phyloP scores from a whole-genome alignment of 1,284 basidiomycete species.

The Boletus mariae region DNA sequence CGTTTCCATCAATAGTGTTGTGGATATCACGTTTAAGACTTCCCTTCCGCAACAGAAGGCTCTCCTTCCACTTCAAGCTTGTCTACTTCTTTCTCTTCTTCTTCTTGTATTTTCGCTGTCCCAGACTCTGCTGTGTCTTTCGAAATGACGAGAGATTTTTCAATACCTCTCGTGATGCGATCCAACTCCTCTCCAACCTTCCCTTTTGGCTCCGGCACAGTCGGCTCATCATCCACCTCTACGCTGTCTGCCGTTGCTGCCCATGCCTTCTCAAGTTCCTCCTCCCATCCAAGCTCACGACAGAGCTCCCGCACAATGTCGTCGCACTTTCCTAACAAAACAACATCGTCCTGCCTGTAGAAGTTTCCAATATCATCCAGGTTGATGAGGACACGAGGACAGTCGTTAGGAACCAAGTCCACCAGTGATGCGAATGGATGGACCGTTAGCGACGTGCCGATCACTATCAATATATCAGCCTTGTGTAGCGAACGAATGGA shows the following conservation, averaged over 20 bases:
- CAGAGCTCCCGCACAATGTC: conserved; percentile 56
- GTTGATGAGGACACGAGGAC: conserved; percentile 63
- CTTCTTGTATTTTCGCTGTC: background rate
- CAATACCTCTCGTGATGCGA: conserved; percentile 33
- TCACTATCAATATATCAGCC: conserved; percentile 86
- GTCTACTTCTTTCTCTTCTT: background rate
- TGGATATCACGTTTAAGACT: background rate
- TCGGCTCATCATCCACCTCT: conserved; percentile 19
- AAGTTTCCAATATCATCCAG: conserved; percentile 63
- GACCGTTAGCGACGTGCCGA: conserved; percentile 88
- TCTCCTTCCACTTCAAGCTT: background rate
- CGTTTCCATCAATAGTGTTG: too few relatives aligned
- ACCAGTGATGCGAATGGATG: conserved; percentile 73
- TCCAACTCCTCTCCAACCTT: conserved; percentile 30
- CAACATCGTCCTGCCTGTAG: conserved; percentile 49
- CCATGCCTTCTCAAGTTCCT: conserved; percentile 59
- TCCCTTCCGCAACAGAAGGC: background rate
- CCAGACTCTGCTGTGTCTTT: conserved; percentile 4
- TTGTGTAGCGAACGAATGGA: conserved; percentile 47
- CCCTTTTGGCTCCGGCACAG: conserved; percentile 10
- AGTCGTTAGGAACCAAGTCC: conserved; percentile 42
- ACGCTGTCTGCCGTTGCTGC: conserved; percentile 39
- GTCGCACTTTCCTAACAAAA: conserved; percentile 68
- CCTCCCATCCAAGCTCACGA: conserved; percentile 65
- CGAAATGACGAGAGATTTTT: conserved; percentile 27